A percentile compares a stretch with the other conserved stretches of the same genome.
phyloP scores from a whole-genome alignment of 768 basidiomycete species.

The Symmetrospora coprosmae region DNA sequence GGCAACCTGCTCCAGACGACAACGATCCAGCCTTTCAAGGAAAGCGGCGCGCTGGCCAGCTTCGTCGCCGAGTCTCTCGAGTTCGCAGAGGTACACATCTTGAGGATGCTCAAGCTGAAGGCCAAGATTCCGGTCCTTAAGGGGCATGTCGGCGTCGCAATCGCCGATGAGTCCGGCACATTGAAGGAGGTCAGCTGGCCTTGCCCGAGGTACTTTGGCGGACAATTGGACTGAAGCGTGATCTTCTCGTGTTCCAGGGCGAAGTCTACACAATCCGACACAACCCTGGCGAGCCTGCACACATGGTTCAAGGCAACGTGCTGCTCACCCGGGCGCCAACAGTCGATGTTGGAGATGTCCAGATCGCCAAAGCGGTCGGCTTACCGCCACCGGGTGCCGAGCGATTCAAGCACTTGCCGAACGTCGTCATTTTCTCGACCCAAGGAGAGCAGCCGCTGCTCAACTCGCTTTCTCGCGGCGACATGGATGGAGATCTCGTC shows the following conservation, averaged over 20 bases:
- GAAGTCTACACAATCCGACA: constrained; percentile 11
- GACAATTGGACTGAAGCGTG: no score
- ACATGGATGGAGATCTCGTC: constrained; percentile 23
- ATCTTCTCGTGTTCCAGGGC: not conserved
- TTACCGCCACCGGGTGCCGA: constrained; percentile 40
- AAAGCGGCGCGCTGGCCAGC: constrained; percentile 41
- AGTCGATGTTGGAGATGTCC: constrained; percentile 62
- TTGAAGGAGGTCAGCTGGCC: constrained; percentile 35
- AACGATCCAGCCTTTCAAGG: constrained; percentile 34
- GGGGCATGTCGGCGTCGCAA: constrained; percentile 58
- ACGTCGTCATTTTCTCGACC: constrained; percentile 21
- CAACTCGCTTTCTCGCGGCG: constrained; percentile 17
- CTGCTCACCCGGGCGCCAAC: constrained; percentile 60
- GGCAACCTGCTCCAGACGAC: constrained; percentile 45
- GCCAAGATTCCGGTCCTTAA: constrained; percentile 60
- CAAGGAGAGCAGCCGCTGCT: constrained; percentile 12
- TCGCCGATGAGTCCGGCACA: constrained; percentile 63
- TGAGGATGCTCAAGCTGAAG: constrained; percentile 59
- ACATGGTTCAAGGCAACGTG: constrained; percentile 50
- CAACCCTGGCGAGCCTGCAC: constrained; percentile 42
- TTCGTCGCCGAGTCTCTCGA: constrained; percentile 41
- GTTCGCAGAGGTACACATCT: constrained; percentile 51
- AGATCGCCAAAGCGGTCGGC: constrained; percentile 54
- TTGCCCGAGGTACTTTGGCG: no score
- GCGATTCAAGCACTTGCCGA: constrained; percentile 13